Percentiles rank a stretch among this genome's conserved stretches.
phyloP scores from a whole-genome alignment of 495 filamentous ascomycete species.

The Aspergillus asperescens region DNA sequence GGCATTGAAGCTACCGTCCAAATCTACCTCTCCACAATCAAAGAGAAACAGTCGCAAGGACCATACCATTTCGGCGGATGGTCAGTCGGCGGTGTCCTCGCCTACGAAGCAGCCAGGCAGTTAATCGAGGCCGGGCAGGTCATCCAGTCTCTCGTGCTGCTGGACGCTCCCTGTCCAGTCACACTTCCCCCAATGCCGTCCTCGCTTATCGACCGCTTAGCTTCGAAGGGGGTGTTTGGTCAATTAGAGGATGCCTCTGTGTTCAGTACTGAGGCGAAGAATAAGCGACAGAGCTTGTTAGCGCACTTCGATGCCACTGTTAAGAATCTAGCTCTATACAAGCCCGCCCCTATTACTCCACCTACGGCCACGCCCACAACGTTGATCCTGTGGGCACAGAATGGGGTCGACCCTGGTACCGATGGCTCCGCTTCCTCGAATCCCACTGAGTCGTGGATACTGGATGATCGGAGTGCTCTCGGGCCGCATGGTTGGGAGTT shows the following conservation, averaged over 20 bases:
- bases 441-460: too few relatives aligned
- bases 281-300: neutral
- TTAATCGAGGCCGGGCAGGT: constrained; percentile 26
- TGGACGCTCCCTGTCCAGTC: constrained; percentile 25
- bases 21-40: constrained; percentile 58
- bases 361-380: constrained; percentile 10
- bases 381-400: constrained; percentile 26
- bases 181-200: neutral
- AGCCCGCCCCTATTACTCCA: constrained; percentile 17
- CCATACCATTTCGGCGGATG: constrained; percentile 64
- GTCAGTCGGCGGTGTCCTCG: constrained; percentile 45
- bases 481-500: too few relatives aligned
- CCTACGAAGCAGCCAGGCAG: constrained; percentile 33
- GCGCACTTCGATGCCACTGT: constrained; percentile 31
- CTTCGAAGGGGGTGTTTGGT: constrained; percentile 22
- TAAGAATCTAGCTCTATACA: constrained; percentile 27
- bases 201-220: constrained; percentile 25
- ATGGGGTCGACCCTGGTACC: too few relatives aligned
- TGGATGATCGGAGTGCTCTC: too few relatives aligned
- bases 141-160: constrained; percentile 29
- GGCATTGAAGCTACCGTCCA: constrained; percentile 30
- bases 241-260: too few relatives aligned
- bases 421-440: too few relatives aligned
- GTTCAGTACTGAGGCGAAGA: constrained; percentile 11
- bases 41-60: constrained; percentile 55